These are phyloP conservation scores for Neurospora sp. DNA, from an alignment of 495 filamentous ascomycete genomes.

Conservation along the genomic window DNA sequence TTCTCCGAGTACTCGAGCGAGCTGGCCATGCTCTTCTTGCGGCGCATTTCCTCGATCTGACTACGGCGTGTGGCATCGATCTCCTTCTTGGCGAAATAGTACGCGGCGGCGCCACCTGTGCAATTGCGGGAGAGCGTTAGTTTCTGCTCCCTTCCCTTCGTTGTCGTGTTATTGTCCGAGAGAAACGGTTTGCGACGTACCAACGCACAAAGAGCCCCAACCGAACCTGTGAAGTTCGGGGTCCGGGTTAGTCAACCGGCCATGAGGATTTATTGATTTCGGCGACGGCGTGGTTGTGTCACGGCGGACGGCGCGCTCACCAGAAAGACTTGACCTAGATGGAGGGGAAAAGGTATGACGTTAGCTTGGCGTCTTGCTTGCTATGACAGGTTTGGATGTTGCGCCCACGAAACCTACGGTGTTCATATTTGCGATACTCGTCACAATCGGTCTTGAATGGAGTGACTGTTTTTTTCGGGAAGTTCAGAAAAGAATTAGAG, in stretches of 20 bases:
- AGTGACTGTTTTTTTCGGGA: neutral
- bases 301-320: slow-evolving; percentile 22
- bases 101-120: slow-evolving; percentile 72
- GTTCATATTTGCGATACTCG: slow-evolving; percentile 12
- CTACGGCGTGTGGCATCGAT: slow-evolving; percentile 79
- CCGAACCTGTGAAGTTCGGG: slow-evolving; percentile 48
- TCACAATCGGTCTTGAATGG: neutral
- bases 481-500: neutral
- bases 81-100: slow-evolving; percentile 90
- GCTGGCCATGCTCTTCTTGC: slow-evolving; percentile 50
- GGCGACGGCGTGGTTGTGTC: neutral
- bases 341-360: slow-evolving; percentile 11
- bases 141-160: neutral
- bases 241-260: neutral
- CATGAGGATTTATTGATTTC: neutral
- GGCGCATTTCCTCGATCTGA: slow-evolving; percentile 56
- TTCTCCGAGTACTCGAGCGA: slow-evolving; percentile 47
- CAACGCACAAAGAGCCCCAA: slow-evolving; percentile 76
- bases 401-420: slow-evolving; percentile 10
- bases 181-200: slow-evolving; percentile 32
- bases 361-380: neutral
- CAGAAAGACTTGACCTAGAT: slow-evolving; percentile 53
- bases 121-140: slow-evolving; percentile 11
- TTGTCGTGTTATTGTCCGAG: neutral
- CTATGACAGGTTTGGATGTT: neutral